Base-by-base conservation (phyloP, 2,329 filamentous ascomycete genomes). In the Colletotrichum magnum region DNA sequence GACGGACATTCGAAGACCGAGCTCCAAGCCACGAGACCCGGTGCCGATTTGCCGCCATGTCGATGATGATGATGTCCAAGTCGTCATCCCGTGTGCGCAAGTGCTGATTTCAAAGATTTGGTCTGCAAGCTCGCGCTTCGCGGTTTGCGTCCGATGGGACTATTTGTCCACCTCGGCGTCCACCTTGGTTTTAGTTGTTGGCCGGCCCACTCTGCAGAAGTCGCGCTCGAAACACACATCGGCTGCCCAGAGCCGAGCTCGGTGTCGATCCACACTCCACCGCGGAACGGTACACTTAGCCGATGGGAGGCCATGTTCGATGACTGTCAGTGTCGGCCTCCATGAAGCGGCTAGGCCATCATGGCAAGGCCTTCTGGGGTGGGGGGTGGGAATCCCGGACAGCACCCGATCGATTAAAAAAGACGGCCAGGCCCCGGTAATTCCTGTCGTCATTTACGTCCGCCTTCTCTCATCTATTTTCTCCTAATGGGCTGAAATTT, bases 261-360 rank as follows among this genome's bases (percentile, higher is more conserved):
- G 56, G 67, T 61, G 45, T 66, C 62, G 67, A 69, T 69, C 67
- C 62, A 51, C 62, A 61, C 67, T 67, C 67, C 62, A 69, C 62
- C 52, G 56, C 62, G 51, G 67, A 66, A 60, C 62, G 62, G 51
- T 61, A 54, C 50, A 57, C 26, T 51, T 65, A 66, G 63, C 62
- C 50, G 64, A 51, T 18, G 58, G 48, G 26, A 39, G 53, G 41
- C n/a, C 54, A 21, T 26, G 56, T 56, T 59, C 59, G 54, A 54
- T 54, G 28, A 45, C 58, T 54, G 60, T 56, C 39, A 48, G 18
- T 24, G 13, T 43, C 24, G 45, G 16, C 41, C 18, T 36, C 32
- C 10, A 50, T 61, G 43, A 58, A 58, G 32, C 58, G 62, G 21
- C 62, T 59, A 64, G 64, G 48, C 24, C 66, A 69, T 69, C 66